Base-by-base conservation (phyloP, 139 green algal species). In the Tetradesmus lagerheimii region DNA sequence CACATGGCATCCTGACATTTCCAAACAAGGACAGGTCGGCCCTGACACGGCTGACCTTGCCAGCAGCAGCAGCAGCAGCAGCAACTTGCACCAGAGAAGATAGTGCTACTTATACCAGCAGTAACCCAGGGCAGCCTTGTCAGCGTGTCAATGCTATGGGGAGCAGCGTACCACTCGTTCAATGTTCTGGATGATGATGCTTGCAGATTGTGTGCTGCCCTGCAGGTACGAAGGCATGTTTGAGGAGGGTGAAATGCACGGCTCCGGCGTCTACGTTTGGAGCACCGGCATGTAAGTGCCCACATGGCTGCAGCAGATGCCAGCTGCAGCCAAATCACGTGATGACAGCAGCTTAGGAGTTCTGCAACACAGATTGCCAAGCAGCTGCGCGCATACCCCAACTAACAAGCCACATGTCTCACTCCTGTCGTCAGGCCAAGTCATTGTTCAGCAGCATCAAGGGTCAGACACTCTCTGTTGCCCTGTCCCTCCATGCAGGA, bases 191-290 rank as follows among this genome's bases (percentile, higher is more conserved):
- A 9, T 85, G 79, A 29, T 67, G 79, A 11, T 53, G 16, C 16
- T 85, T 23, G 23, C 57, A 31, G 25, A 71, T 27, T n/a, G 57
- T n/a, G 57, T 20, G 50, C 25, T n/a, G 1, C 4, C 39, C 34
- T 76, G 31, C 90, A 94, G 92, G 64, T 96, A 96, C 53, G 89
- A 96, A 81, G 95, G 95, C 35, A 91, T 95, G 82, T 95, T 95
- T 66, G 38, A 66, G 18, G 85, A 94, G 43, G 95, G 95, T 81
- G 39, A 85, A 11, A 95, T 95, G 89, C 86, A 95, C 39, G 95
- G 95, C 25, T 89, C 93, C 23, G 95, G 95, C 0, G 95, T 94
- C 5, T 97, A 96, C 89, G 83, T 95, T 20, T 96, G 94, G 94
- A 83, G 84, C 3, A 87, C 92, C 34, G 92, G 94, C 35, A 94